Percentiles rank a stretch among this genome's conserved stretches.
phyloP scores from a whole-genome alignment of 768 basidiomycete genomes.

The Chalciporus chontae region DNA sequence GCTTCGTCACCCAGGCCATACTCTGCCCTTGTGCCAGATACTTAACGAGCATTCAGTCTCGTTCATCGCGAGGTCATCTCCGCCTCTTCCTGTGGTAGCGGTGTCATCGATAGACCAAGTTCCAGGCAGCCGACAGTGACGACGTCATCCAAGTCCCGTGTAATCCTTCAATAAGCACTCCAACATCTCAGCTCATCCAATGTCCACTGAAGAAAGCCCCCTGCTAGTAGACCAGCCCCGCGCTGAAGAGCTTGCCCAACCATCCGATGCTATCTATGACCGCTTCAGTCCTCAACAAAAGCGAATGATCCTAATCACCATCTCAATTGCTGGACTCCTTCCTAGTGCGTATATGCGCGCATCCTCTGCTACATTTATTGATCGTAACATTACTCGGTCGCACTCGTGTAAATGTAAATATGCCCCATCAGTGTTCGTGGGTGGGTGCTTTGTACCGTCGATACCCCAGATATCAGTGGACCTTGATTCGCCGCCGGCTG shows the following conservation, averaged over 20 bases:
- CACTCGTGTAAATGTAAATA: too few relatives aligned
- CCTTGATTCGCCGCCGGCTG: constrained; percentile 49
- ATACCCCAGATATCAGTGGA: constrained; percentile 73
- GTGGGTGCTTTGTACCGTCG: constrained; percentile 67
- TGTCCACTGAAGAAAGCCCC: constrained; percentile 29
- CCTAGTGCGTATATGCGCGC: constrained; percentile 43
- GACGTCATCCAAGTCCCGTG: too few relatives aligned
- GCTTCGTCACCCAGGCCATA: too few relatives aligned
- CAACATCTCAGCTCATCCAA: constrained; percentile 1
- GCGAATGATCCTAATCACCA: constrained; percentile 50
- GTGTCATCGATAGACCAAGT: too few relatives aligned
- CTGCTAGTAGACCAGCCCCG: constrained; percentile 16
- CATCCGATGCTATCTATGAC: constrained; percentile 43
- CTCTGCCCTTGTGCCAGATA: too few relatives aligned
- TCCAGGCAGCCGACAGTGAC: too few relatives aligned
- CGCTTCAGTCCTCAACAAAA: constrained; percentile 56
- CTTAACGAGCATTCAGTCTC: too few relatives aligned
- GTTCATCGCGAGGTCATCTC: too few relatives aligned
- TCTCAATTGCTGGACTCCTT: constrained; percentile 59
- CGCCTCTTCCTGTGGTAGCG: too few relatives aligned
- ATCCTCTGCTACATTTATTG: background rate
- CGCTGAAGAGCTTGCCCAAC: background rate
- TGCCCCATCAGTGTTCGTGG: constrained; percentile 54
- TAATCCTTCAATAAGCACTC: too few relatives aligned
- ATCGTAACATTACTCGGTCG: background rate